Percentiles rank a stretch among this genome's conserved stretches.
Conservation (phyloP, 2,329 filamentous ascomycete species). For the Botrytis tulipae region DNA sequence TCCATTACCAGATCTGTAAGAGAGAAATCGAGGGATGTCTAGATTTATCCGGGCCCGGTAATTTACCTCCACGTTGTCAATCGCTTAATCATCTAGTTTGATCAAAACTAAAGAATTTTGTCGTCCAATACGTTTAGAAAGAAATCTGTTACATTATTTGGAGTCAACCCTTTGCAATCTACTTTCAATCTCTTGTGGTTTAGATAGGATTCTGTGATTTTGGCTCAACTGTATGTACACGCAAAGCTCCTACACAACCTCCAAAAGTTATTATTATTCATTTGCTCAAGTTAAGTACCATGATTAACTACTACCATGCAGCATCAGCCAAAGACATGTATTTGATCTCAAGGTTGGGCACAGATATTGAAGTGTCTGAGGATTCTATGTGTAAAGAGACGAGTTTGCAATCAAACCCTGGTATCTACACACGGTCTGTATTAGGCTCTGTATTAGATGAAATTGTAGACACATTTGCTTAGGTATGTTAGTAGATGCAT, state of each 20-base stretch:
- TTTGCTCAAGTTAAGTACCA: not conserved
- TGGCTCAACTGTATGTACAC: too few relatives aligned
- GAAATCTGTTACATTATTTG: not conserved
- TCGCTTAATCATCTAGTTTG: not conserved
- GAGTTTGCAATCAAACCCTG: not conserved
- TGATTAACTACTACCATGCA: accelerated
- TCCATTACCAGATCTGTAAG: not conserved
- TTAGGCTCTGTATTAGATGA: not conserved
- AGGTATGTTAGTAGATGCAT: too few relatives aligned
- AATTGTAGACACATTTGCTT: accelerated
- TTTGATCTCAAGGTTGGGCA: not conserved
- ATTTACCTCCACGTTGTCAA: not conserved
- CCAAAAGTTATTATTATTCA: too few relatives aligned
- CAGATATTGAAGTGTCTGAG: not conserved
- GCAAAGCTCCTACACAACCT: too few relatives aligned
- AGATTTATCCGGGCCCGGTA: not conserved
- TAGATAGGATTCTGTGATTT: not conserved
- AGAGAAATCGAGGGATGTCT: not conserved
- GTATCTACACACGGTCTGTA: not conserved
- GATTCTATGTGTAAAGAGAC: not conserved
- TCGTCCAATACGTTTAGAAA: not conserved
- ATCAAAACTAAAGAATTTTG: accelerated
- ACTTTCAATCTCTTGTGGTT: not conserved
- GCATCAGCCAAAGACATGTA: not conserved
- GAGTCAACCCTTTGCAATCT: not conserved